Base-by-base conservation (phyloP, 768 basidiomycete species). In the Thelephora aurantiotincta region DNA sequence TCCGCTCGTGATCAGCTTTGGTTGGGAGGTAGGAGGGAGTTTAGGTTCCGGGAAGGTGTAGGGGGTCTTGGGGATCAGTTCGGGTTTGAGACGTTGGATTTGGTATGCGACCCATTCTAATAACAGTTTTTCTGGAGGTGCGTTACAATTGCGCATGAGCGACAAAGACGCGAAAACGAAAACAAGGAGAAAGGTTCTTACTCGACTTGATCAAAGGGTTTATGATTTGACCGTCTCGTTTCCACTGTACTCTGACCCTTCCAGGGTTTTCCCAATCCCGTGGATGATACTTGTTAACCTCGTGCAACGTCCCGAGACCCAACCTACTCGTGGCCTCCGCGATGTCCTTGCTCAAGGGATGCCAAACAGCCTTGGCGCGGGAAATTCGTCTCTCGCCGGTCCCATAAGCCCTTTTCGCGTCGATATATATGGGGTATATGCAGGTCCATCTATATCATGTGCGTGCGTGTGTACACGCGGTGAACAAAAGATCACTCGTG, bases 241-340 rank as follows among this genome's bases (percentile, higher is more conserved):
- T 90, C 83, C 84, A 89, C 58, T 86, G 86, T 19, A 98, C 86
- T 53, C 90, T 78, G 50, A 99, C 89, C 20, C 94, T 76, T 7
- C 94, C 94, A 0, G 94, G 94, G 61, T 99, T 99, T 58, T 87
- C 93, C 94, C 94, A 99, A 63, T 99, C 94, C 45, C 88, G 76
- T 11, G 94, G 94, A 58, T 99, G 94, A 22, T 76, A 69, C 63
- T 93, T 97, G 58, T 77, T 74, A 34, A 89, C 87, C 68, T 98
- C 92, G 55, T 92, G 89, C 4, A 96, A 71, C 2, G 82, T 77
- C 11, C 80, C 75, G 6, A 97, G 68, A 1, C 91, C 84, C 12
- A 98, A 65, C 26, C 78, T 68, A 54, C 68, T 75, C 20, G 84
- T 80, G 6, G 87, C 92, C 49, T 88, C 82, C 2, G 87, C 84